Percentiles rank a stretch among this genome's conserved stretches.
Evolutionary conservation across 495 filamentous ascomycete genomes (phyloP).

Genomic region (Annulohypoxylon maeteangense): DNA sequence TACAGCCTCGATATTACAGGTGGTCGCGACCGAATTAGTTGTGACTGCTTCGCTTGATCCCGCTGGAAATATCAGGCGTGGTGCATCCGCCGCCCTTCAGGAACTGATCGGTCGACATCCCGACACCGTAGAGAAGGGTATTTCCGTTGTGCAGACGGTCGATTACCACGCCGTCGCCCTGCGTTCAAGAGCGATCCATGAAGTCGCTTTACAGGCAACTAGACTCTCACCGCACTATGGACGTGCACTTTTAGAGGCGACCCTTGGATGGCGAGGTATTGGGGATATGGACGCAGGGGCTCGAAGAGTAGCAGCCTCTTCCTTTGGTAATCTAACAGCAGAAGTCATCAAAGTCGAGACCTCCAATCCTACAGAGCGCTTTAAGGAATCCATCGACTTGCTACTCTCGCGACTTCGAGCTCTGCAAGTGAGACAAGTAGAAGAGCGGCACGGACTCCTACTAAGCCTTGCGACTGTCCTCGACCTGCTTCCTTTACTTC

Average conservation of each 20-base stretch:
- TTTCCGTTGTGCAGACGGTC: conserved; percentile 84
- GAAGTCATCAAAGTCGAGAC: conserved; percentile 44
- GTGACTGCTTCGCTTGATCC: conserved; percentile 87
- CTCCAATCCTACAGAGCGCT: conserved; percentile 39
- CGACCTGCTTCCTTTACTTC: conserved; percentile 50
- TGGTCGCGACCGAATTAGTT: conserved; percentile 81
- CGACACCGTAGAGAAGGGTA: conserved; percentile 80
- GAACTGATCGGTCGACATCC: conserved; percentile 95
- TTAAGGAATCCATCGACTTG: conserved; percentile 43
- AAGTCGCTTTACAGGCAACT: conserved; percentile 75
- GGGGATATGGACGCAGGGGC: conserved; percentile 78
- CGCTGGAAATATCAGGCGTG: conserved; percentile 89
- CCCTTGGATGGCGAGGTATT: conserved; percentile 90
- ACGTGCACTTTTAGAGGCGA: conserved; percentile 70
- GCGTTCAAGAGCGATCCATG: conserved; percentile 79
- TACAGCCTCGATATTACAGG: conserved; percentile 69
- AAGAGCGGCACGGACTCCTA: conserved; percentile 74
- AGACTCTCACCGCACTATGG: conserved; percentile 74
- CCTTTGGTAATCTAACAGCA: conserved; percentile 70
- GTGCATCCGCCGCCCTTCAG: conserved; percentile 91
- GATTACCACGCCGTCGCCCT: conserved; percentile 94
- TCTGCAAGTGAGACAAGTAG: conserved; percentile 68
- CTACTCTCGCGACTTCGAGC: conserved; percentile 58
- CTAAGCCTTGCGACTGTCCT: conserved; percentile 66
- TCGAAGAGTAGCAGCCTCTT: conserved; percentile 74